These are phyloP conservation scores for Xylaria sp. DNA, from an alignment of 2,329 filamentous ascomycete genomes.

Conservation along the genomic window DNA sequence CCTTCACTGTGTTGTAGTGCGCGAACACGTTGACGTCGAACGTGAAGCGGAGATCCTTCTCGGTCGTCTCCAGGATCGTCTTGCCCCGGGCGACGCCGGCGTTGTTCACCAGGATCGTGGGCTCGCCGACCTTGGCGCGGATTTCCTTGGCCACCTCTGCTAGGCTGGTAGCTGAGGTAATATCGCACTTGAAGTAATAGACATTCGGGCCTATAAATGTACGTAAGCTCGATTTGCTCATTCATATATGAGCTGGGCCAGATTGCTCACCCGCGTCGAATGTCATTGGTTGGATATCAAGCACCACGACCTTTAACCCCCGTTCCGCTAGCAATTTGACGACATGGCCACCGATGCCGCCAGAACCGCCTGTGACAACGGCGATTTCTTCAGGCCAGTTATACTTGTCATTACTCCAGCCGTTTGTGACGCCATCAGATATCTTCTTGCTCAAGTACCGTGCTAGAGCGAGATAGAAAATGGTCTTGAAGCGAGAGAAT, in stretches of 20 bases:
- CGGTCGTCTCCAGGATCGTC: slow-evolving; percentile 58
- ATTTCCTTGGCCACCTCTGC: slow-evolving; percentile 54
- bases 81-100: slow-evolving; percentile 56
- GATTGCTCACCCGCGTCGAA: slow-evolving; percentile 42
- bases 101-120: slow-evolving; percentile 53
- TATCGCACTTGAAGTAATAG: slow-evolving; percentile 76
- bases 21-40: slow-evolving; percentile 64
- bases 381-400: slow-evolving; percentile 77
- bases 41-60: slow-evolving; percentile 56
- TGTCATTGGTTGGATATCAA: slow-evolving; percentile 70
- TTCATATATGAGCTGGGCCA: background rate
- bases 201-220: slow-evolving; percentile 61
- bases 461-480: slow-evolving; percentile 64
- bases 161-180: slow-evolving; percentile 66
- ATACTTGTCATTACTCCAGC: slow-evolving; percentile 64
- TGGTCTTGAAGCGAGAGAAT: slow-evolving; percentile 62
- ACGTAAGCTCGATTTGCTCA: slow-evolving; percentile 35
- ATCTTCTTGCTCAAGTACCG: slow-evolving; percentile 61
- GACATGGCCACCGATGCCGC: slow-evolving; percentile 75
- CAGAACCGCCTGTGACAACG: slow-evolving; percentile 78
- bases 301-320: slow-evolving; percentile 73
- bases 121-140: slow-evolving; percentile 51
- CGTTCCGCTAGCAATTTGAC: slow-evolving; percentile 72
- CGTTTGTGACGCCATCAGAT: slow-evolving; percentile 60
- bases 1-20: slow-evolving; percentile 61